A percentile compares a stretch with the other conserved stretches of the same genome.
These are phyloP conservation scores for Ceratocystis harringtonii DNA, from an alignment of 2,329 filamentous ascomycete genomes.

Conservation along the genomic window DNA sequence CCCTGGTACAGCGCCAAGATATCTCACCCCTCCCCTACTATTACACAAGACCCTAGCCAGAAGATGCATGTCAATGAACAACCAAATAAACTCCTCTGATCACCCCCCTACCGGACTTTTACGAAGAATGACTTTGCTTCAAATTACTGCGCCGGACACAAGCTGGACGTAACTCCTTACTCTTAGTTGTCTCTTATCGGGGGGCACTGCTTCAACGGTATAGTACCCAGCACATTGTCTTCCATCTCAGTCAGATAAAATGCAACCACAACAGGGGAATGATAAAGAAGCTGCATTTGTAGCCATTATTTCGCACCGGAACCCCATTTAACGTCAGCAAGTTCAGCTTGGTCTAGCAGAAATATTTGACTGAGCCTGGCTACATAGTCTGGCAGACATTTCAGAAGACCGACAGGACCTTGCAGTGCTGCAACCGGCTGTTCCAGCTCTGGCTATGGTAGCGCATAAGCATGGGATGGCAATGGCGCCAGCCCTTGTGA, in stretches of 20 bases:
- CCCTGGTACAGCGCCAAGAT: neutral
- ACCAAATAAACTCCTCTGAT: neutral
- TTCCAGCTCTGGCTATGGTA: neutral
- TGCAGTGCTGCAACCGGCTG: neutral
- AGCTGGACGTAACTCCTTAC: neutral
- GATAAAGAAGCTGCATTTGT: neutral
- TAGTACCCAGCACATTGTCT: neutral
- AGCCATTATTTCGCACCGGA: neutral
- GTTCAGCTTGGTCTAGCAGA: neutral
- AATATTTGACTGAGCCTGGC: neutral
- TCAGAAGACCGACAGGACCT: neutral
- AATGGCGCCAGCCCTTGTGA: neutral
- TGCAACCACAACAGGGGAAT: neutral
- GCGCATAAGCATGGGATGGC: neutral
- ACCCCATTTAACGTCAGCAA: neutral
- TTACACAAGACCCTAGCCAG: neutral
- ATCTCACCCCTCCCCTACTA: neutral
- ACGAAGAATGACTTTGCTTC: neutral
- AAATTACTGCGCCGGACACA: neutral
- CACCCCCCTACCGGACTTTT: neutral
- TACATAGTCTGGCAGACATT: neutral
- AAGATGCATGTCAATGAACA: neutral
- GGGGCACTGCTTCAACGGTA: neutral
- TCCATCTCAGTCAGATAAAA: neutral
- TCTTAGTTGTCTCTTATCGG: neutral